These are phyloP conservation scores for Thraustochytrium striatum DNA, from an alignment of 352 stramenopile species.

Conservation along the genomic window DNA sequence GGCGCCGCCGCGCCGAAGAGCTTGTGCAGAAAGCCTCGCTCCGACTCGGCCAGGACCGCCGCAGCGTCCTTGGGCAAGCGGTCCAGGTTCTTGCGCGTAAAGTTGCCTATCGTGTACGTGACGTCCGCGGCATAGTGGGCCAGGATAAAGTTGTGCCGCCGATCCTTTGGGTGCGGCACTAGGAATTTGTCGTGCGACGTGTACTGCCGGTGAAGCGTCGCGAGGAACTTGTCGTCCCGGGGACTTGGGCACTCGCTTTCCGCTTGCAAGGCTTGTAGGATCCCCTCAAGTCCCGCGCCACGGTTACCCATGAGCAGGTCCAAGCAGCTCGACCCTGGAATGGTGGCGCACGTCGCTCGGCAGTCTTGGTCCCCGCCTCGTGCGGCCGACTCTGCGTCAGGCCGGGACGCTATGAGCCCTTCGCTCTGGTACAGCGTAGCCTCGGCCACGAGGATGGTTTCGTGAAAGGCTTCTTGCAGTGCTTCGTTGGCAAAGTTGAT, in stretches of 20 bases:
- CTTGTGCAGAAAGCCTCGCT: conserved; percentile 50
- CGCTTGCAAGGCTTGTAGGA: conserved; percentile 20
- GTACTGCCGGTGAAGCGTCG: conserved; percentile 10
- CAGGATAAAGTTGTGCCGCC: conserved; percentile 77
- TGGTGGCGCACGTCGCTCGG: too few relatives aligned
- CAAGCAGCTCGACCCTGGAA: background rate
- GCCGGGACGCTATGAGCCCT: conserved; percentile 51
- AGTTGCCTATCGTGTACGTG: conserved; percentile 76
- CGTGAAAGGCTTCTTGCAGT: conserved; percentile 77
- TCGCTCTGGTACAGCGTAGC: conserved; percentile 71
- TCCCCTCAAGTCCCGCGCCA: background rate
- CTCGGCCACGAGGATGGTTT: conserved; percentile 78
- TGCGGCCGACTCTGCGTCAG: background rate
- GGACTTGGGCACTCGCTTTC: conserved; percentile 41
- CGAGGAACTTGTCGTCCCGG: conserved; percentile 36
- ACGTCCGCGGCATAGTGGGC: conserved; percentile 79
- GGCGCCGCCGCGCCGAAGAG: conserved; percentile 53
- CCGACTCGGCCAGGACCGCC: background rate
- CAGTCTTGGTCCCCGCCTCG: background rate
- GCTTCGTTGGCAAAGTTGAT: conserved; percentile 83
- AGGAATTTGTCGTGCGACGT: conserved; percentile 64
- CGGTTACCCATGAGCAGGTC: conserved; percentile 12
- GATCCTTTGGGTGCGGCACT: conserved; percentile 71
- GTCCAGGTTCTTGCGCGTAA: conserved; percentile 67
- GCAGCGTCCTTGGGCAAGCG: background rate